These are phyloP conservation scores for Flueggea neowawraea DNA, from an alignment of 441 rosid genomes.

Conservation along the genomic window DNA sequence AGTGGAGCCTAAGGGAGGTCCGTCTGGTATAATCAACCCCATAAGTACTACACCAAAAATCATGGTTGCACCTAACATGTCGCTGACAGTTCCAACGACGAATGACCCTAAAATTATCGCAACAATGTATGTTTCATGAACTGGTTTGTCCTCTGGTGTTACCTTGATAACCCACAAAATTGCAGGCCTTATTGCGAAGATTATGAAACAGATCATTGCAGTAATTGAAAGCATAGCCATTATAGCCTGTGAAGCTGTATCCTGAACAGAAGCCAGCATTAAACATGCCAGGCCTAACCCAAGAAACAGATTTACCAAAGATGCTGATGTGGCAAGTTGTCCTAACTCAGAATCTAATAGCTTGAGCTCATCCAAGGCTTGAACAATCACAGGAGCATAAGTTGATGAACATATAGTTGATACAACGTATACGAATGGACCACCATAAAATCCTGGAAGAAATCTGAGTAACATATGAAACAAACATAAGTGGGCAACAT, in stretches of 20 bases:
- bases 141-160: constrained; percentile 27
- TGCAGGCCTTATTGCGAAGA: constrained; percentile 12
- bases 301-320: neutral
- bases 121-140: constrained; percentile 20
- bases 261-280: no score
- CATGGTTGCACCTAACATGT: constrained; percentile 6
- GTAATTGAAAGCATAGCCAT: no score
- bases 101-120: constrained; percentile 9
- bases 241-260: no score
- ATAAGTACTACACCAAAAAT: constrained; percentile 14
- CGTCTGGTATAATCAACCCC: constrained; percentile 30
- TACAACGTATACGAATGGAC: no score
- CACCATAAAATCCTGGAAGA: no score
- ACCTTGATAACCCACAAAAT: constrained; percentile 10
- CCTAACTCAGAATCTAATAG: constrained; percentile 21
- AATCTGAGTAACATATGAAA: no score
- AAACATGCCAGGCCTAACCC: neutral
- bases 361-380: constrained; percentile 7
- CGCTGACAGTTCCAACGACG: constrained; percentile 12
- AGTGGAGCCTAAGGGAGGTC: constrained; percentile 30
- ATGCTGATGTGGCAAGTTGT: constrained; percentile 3
- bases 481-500: constrained; percentile 1
- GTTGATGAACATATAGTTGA: neutral
- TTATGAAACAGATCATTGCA: neutral
- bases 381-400: neutral